Evolutionary conservation across 768 basidiomycete genomes (phyloP).

Genomic region (Suillus fuscotomentosus): DNA sequence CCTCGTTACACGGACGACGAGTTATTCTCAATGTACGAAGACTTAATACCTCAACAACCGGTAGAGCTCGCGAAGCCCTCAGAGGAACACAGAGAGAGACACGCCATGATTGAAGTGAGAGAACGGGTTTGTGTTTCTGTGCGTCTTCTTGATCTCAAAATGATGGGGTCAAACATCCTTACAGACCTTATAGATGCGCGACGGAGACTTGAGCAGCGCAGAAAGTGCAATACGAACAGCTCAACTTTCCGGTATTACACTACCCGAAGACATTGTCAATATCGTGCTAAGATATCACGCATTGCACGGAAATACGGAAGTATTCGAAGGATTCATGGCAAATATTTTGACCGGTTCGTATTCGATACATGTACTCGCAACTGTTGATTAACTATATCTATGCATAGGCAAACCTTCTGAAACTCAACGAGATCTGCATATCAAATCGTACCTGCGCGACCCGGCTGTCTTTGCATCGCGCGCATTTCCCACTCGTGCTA

Average conservation of each 20-base stretch:
- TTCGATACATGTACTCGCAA: neutral
- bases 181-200: conserved; percentile 40
- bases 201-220: conserved; percentile 47
- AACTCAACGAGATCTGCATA: conserved; percentile 65
- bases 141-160: conserved; percentile 19
- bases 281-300: conserved; percentile 51
- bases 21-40: conserved; percentile 39
- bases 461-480: conserved; percentile 18
- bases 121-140: conserved; percentile 46
- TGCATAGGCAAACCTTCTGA: conserved; percentile 40
- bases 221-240: conserved; percentile 40
- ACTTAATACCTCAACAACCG: conserved; percentile 27
- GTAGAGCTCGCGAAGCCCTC: conserved; percentile 6
- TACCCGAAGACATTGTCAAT: conserved; percentile 40
- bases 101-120: conserved; percentile 15
- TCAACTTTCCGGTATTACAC: no score
- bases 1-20: conserved; percentile 34
- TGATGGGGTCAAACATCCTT: neutral
- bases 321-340: conserved; percentile 45
- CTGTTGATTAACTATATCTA: conserved; percentile 15
- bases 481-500: conserved; percentile 58
- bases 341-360: conserved; percentile 43
- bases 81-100: conserved; percentile 10
- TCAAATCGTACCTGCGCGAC: conserved; percentile 57
- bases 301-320: conserved; percentile 39